phyloP scores from a whole-genome alignment of 75 land plant genomes.

The Gnetum montanum region DNA sequence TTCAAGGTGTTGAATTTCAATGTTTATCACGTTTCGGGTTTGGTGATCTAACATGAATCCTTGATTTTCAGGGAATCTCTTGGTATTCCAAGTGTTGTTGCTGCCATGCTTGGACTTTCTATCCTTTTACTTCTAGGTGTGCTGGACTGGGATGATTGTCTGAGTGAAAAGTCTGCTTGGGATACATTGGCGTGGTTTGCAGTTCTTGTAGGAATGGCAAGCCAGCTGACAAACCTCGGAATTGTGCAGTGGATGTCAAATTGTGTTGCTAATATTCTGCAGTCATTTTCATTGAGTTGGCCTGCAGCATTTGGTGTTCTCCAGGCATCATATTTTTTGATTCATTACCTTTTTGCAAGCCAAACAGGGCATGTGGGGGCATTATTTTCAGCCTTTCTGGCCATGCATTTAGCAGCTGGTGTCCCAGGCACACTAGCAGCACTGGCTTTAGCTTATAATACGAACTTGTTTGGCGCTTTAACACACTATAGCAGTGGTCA shows the following conservation, averaged over 20 bases:
- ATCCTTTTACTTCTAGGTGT: constrained; percentile 82
- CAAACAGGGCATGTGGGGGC: constrained; percentile 99
- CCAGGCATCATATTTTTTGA: constrained; percentile 83
- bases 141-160: constrained; percentile 95
- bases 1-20: too few species aligned
- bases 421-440: constrained; percentile 94
- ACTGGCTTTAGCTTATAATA: constrained; percentile 87
- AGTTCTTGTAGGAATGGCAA: constrained; percentile 96
- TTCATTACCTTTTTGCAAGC: constrained; percentile 96
- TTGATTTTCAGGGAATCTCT: constrained; percentile 59
- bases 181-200: constrained; percentile 99
- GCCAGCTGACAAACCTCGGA: constrained; percentile 88
- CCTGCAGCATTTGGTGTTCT: constrained; percentile 85
- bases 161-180: constrained; percentile 98
- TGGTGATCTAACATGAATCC: too few species aligned
- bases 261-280: constrained; percentile 69
- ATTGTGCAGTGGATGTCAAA: constrained; percentile 92
- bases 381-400: constrained; percentile 88
- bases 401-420: constrained; percentile 95
- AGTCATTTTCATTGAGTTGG: constrained; percentile 88
- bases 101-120: constrained; percentile 98
- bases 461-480: constrained; percentile 97
- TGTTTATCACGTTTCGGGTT: too few species aligned
- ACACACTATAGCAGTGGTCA: constrained; percentile 99
- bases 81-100: constrained; percentile 91